Conservation (phyloP, 352 stramenopile species). For the Phytophthora tentaculata region DNA sequence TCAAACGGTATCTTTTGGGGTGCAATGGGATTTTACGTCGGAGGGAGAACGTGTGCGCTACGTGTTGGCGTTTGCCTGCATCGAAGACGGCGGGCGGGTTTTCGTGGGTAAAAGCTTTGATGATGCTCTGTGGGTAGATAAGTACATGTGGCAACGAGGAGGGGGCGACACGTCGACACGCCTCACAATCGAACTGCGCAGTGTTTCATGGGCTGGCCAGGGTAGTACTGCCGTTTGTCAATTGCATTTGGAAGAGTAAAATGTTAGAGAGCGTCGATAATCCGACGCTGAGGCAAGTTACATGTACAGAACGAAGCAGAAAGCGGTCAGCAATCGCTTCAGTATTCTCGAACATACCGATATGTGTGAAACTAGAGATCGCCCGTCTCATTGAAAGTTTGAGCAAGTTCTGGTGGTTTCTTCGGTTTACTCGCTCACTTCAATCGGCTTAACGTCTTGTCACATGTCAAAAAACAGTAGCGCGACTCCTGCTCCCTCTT, state of each 20-base stretch:
- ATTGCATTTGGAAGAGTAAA: slow-evolving; percentile 27
- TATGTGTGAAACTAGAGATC: background rate
- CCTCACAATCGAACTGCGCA: slow-evolving; percentile 37
- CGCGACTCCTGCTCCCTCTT: too few relatives aligned
- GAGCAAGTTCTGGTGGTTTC: too few relatives aligned
- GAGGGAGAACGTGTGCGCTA: slow-evolving; percentile 33
- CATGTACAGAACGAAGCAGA: too few relatives aligned
- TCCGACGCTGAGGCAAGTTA: too few relatives aligned
- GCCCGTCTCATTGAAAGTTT: slow-evolving; percentile 1
- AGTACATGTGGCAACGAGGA: slow-evolving; percentile 19
- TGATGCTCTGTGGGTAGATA: slow-evolving; percentile 18
- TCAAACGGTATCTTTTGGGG: slow-evolving; percentile 33
- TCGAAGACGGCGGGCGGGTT: slow-evolving; percentile 16
- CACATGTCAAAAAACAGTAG: slow-evolving; percentile 12
- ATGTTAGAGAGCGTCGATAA: background rate
- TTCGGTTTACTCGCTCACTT: background rate
- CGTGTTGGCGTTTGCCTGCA: slow-evolving; percentile 38
- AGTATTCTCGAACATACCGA: too few relatives aligned
- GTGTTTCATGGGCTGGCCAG: slow-evolving; percentile 38
- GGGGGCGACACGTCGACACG: slow-evolving; percentile 21
- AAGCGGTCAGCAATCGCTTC: too few relatives aligned
- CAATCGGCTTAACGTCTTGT: slow-evolving; percentile 13
- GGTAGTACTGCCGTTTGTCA: slow-evolving; percentile 25
- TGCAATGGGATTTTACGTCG: slow-evolving; percentile 36
- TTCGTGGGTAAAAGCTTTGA: slow-evolving; percentile 46